A percentile compares a stretch with the other conserved stretches of the same genome.
Conservation (phyloP, 225 moss, liverwort and hornwort species). For the Polytrichum commune region DNA sequence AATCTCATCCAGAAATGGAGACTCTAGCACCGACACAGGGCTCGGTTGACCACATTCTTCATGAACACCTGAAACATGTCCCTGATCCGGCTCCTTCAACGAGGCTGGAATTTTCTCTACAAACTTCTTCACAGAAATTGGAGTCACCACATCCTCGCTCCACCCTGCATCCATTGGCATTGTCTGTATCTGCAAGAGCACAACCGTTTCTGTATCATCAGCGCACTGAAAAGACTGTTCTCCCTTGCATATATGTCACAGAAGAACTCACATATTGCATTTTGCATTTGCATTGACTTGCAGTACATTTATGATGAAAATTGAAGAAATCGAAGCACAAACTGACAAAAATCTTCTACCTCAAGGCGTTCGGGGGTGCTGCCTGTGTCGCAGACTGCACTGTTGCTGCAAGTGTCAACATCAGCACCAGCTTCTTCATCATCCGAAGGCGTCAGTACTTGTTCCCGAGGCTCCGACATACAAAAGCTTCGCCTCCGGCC, state of each 20-base stretch:
- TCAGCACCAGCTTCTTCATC: not conserved
- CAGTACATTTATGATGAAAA: not conserved
- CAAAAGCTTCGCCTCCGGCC: constrained; percentile 23
- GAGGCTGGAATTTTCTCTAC: constrained; percentile 28
- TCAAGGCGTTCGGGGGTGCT: not conserved
- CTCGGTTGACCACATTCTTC: constrained; percentile 81
- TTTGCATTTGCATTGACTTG: not conserved
- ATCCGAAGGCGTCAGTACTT: not conserved
- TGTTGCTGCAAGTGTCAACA: not conserved
- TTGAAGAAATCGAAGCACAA: not conserved
- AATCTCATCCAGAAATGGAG: constrained; percentile 76
- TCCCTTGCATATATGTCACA: too few relatives aligned
- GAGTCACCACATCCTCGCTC: constrained; percentile 42
- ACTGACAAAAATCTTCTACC: not conserved
- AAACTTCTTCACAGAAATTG: constrained; percentile 42
- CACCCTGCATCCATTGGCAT: constrained; percentile 29
- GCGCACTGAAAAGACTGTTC: too few relatives aligned
- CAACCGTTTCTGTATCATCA: too few relatives aligned
- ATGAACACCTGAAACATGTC: constrained; percentile 33
- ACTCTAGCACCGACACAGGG: constrained; percentile 78
- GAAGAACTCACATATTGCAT: too few relatives aligned
- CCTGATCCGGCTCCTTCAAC: constrained; percentile 9
- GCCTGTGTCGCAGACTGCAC: not conserved
- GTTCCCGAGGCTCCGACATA: constrained; percentile 21
- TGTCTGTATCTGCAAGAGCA: constrained; percentile 23